Evolutionary conservation across 2,329 filamentous ascomycete species (phyloP), one percentile per base, ranked within the genome.

Genomic region (Aureobasidium musti): DNA sequence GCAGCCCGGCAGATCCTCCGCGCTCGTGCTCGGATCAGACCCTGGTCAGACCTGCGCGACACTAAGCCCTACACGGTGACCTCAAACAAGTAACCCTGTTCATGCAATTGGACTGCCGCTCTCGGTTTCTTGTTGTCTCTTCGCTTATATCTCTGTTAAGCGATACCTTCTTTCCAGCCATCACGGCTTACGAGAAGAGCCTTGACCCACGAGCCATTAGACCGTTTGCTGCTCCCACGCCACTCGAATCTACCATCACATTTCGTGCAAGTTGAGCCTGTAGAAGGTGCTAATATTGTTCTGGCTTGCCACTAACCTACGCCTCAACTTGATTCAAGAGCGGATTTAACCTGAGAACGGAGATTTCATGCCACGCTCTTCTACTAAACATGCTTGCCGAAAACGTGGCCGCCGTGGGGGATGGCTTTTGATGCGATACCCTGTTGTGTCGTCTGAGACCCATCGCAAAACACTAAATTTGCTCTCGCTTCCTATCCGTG

Each of bases 1-100:
- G 59, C 59, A 39, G 17, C 13, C 45, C 59, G 59, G 59, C 33
- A 49, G 59, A 63, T 63, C 59, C 35, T 63, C 59, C 59, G 56
- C 30, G 7, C 50, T 23, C 3, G 35, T 63, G 59, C 45, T 26
- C 21, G 10, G 45, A 37, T 33, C 45, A 14, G 59, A 63, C 41
- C 59, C 59, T 63, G 59, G 59, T 45, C 45, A 63, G 59, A 37
- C 43, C 21, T 26, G 11, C 17, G 21, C 23, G 35, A n/a, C 2
- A 39, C 59, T 63, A 63, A 50, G 45, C 59, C 59, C 21, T 63
- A 23, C 45, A 21, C 14, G 33, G 59, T 33, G 41, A 63, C 30
- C 59, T 63, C 39, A 63, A 30, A 63, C 45, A 49, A n/a, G 35
- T 11, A n/a, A 33, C 19, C 26, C 28, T 41, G 35, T 47, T 23